Evolutionary conservation across 2,329 filamentous ascomycete genomes (phyloP), one percentile per base, ranked within the genome.

Genomic region (Gliomastix tumulicola): DNA sequence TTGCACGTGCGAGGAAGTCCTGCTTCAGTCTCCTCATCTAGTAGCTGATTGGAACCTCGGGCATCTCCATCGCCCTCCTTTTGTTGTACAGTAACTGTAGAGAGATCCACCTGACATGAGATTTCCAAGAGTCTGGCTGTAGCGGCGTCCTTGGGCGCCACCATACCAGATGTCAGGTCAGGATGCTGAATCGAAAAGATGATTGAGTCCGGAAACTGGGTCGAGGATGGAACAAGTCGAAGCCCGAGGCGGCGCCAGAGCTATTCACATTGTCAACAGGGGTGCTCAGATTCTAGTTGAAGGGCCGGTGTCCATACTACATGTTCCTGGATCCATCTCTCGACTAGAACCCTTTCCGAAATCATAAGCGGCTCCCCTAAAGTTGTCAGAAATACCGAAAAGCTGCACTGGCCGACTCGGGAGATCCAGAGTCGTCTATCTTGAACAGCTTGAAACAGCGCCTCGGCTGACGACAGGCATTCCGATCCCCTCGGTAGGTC

Each of bases 171-270:
- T 0, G 48, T 46, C 15, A 60, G 33, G 27, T 56, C 50, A 4
- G 56, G 50, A 35, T 66, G 62, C 34, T 63, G 54, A 7, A 66
- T 49, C 1, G 53, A 59, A 28, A 63, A 63, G 2, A 42, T 38
- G 7, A 59, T 33, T 10, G 44, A 36, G 9, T 45, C 47, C 4
- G 47, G 36, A 6, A 45, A 21, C 15, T 42, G 38, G 3, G 34
- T n/a, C 7, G 12, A 4, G 21, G 23, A 21, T 37, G 36, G 6
- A 32, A n/a, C 46, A 39, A 62, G 38, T 6, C 40, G 46, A 25
- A 63, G 23, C 2, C 53, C 51, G 1, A 62, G 39, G 4, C 49
- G 48, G 36, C 43, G 28, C 58, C 60, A 62, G 5, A 57, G 20
- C 58, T 61, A 15, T 4, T 18, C 5, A 11, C 12, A 32, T 23